Evolutionary conservation across 2,329 filamentous ascomycete genomes (phyloP).

Genomic region (Colletotrichum trifolii): DNA sequence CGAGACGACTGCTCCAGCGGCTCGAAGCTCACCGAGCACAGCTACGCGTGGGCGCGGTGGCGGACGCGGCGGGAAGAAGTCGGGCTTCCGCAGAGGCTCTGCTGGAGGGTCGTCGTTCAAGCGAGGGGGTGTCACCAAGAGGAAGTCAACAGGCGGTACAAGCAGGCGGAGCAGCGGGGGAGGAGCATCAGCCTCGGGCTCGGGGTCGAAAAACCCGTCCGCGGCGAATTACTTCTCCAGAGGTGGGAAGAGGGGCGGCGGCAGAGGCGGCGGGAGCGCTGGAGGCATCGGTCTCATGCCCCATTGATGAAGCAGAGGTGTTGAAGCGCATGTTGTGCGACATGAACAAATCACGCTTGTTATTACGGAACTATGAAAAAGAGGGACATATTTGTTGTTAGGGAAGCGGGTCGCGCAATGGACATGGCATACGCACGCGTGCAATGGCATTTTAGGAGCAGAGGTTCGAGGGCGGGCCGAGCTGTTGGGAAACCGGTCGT

Average conservation of each 20-base stretch:
- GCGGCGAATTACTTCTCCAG: conserved; percentile 41
- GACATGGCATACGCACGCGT: too few species aligned
- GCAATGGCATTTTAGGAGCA: too few species aligned
- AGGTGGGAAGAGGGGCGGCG: conserved; percentile 39
- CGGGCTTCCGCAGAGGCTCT: conserved; percentile 28
- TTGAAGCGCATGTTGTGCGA: neutral
- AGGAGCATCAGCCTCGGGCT: conserved; percentile 2
- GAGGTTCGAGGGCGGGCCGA: too few species aligned
- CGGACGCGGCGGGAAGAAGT: conserved; percentile 42
- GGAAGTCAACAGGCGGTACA: conserved; percentile 33
- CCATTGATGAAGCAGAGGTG: conserved; percentile 40
- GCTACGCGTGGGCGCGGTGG: conserved; percentile 36
- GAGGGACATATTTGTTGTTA: neutral
- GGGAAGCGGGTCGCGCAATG: neutral
- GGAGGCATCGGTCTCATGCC: conserved; percentile 53
- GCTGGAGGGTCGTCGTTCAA: conserved; percentile 20
- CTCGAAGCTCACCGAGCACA: conserved; percentile 31
- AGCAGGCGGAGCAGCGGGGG: conserved; percentile 31
- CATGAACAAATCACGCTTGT: neutral
- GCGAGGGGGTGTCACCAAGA: conserved; percentile 36
- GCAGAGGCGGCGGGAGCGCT: conserved; percentile 28
- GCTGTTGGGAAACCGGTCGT: too few species aligned
- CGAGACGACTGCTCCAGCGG: conserved; percentile 40
- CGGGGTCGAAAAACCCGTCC: conserved; percentile 21
- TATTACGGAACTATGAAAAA: neutral